Evolutionary conservation across 352 stramenopile species (phyloP), one percentile per base, ranked within the genome.

Genomic region (Globisporangium splendens): DNA sequence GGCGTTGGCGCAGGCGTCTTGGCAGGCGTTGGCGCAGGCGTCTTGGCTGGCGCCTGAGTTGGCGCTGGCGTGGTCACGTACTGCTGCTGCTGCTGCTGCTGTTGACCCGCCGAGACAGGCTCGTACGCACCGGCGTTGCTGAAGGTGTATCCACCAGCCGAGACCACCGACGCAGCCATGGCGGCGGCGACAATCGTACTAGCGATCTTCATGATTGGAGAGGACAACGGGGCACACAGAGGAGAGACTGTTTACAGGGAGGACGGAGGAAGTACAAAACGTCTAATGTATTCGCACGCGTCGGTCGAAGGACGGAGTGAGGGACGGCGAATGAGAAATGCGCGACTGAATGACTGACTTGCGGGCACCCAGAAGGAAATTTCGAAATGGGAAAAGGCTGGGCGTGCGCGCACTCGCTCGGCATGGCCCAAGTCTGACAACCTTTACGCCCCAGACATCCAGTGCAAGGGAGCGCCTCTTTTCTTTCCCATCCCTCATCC

Each of bases 311-410:
- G n/a, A 52, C 28, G n/a, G 21, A 52, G 20, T 8, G 46, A 38
- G 52, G 10, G 38, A 43, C 52, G 52, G 41, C 52, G 52, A 59
- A 50, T 59, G 52, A 11, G 50, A 55, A 55, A 46, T 55, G 50
- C 18, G 18, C 50, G 17, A 55, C 50, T 55, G 50, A 55, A 33
- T 58, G 39, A 50, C 46, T 42, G 39, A 41, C 22, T 28, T 47
- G 20, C 28, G 38, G 17, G 43, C 52, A 38, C 43, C 48, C 52
- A 59, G 52, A 50, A 24, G 52, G 18, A 50, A 59, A 59, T 59
- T 59, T 43, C 22, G 20, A 42, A 59, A 59, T 59, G 52, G 20
- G 13, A 50, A 50, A 50, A 48, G 50, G 50, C 50, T 56, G 3
- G 50, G n/a, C 38, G 50, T 4, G 14, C 24, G 14, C n/a, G 24